Evolutionary conservation across 352 stramenopile species (phyloP), one percentile per base, ranked within the genome.

Genomic region (Pythium rishiriense): DNA sequence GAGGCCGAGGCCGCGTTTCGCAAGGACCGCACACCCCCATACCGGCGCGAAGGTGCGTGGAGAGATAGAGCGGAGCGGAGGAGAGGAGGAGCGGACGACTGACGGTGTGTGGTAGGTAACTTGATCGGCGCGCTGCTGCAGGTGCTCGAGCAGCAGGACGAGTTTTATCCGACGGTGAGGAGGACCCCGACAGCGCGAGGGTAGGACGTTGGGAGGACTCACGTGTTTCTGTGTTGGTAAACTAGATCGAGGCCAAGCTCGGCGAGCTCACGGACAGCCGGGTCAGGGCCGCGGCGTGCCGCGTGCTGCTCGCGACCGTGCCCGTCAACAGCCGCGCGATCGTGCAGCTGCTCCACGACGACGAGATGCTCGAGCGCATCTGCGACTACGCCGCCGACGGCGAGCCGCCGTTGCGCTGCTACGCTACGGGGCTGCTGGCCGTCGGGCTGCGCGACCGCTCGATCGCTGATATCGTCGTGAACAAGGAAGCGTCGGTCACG

Each of bases 391-490:
- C 85, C 2, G 78, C 74, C 0, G 82, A 91, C 19, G 33, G 51
- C 0, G 81, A 90, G 33, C 72, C 82, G 4, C 64, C 71, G 10
- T 52, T 95, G 41, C 83, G 82, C 15, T 92, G 84, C 43, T 93
- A 95, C 53, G 84, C 84, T 0, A 91, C 86, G 2, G 86, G 86
- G 3, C 58, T 95, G 26, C 66, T 95, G 1, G 85, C 86, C 14
- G 80, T 93, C 15, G 86, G 81, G 8, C 60, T 95, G 0, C 73
- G 86, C n/a, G 86, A 95, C 46, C 84, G 86, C 26, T 93, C 84
- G 5, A 71, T 93, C 54, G 86, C 86, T 1, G 84, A 93, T 46
- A 82, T 83, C 4, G 83, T 95, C 28, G 86, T 95, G 28, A 95
- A 95, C 71, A 87, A 85, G 24, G 86, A 91, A 9, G 89, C 81